Evolutionary conservation across 1,139 yeast species (phyloP).

Genomic region (Lodderomyces jiufengensis): DNA sequence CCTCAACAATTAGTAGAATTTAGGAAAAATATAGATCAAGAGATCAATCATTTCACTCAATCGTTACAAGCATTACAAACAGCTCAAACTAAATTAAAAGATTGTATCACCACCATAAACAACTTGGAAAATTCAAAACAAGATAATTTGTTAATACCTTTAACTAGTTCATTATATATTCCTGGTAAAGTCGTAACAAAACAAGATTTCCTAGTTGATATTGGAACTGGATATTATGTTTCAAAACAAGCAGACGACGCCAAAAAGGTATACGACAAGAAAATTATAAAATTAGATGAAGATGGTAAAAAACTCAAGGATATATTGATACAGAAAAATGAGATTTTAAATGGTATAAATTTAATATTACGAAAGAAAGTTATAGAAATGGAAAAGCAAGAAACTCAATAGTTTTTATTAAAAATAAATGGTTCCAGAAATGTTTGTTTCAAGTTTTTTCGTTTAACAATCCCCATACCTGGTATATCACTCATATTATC

Average conservation of each 20-base stretch:
- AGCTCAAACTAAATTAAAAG: slow-evolving; percentile 79
- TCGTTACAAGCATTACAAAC: slow-evolving; percentile 81
- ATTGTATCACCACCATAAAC: slow-evolving; percentile 71
- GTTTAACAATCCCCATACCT: slow-evolving; percentile 58
- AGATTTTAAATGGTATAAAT: slow-evolving; percentile 49
- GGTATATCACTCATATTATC: slow-evolving; percentile 32
- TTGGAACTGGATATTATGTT: slow-evolving; percentile 94
- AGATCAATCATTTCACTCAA: slow-evolving; percentile 77
- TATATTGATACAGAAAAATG: slow-evolving; percentile 66
- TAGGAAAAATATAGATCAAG: slow-evolving; percentile 81
- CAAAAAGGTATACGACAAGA: slow-evolving; percentile 64
- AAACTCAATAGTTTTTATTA: slow-evolving; percentile 27
- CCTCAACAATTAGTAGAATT: slow-evolving; percentile 85
- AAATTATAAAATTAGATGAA: slow-evolving; percentile 66
- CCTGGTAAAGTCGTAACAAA: slow-evolving; percentile 72
- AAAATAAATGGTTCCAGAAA: slow-evolving; percentile 53
- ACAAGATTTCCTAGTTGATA: slow-evolving; percentile 79
- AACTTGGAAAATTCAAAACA: slow-evolving; percentile 48
- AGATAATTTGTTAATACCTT: slow-evolving; percentile 65
- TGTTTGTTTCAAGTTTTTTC: slow-evolving; percentile 40
- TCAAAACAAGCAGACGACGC: slow-evolving; percentile 75
- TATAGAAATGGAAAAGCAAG: slow-evolving; percentile 36
- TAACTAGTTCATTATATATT: slow-evolving; percentile 83
- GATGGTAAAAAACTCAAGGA: slow-evolving; percentile 74
- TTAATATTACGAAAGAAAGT: slow-evolving; percentile 46